Evolutionary conservation across 805 yeast species (phyloP).

Genomic region (Saturnispora diversa): DNA sequence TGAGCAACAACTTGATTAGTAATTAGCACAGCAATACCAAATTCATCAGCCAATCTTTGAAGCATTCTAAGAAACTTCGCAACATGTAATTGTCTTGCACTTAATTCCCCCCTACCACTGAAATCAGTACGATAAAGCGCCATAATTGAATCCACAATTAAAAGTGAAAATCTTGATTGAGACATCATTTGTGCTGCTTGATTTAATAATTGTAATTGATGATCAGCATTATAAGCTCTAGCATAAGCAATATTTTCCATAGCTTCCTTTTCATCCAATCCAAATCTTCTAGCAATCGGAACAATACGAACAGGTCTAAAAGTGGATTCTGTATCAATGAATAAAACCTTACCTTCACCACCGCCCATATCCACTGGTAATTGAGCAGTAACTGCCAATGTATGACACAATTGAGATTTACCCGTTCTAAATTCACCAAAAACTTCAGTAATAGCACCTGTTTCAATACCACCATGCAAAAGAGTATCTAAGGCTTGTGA

Average conservation of each 20-base stretch:
- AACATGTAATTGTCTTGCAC: slow-evolving; percentile 90
- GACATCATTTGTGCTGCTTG: slow-evolving; percentile 97
- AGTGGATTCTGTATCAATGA: slow-evolving; percentile 95
- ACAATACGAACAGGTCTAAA: slow-evolving; percentile 87
- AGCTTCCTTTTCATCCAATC: slow-evolving; percentile 88
- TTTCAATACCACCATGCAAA: slow-evolving; percentile 94
- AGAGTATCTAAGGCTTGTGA: slow-evolving; percentile 88
- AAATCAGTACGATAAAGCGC: slow-evolving; percentile 92
- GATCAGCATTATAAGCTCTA: slow-evolving; percentile 95
- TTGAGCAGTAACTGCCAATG: slow-evolving; percentile 94
- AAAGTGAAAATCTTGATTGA: slow-evolving; percentile 78
- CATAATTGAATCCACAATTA: slow-evolving; percentile 97
- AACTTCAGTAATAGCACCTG: slow-evolving; percentile 93
- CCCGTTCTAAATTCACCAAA: slow-evolving; percentile 98
- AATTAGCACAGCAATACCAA: slow-evolving; percentile 93
- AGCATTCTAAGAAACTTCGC: slow-evolving; percentile 87
- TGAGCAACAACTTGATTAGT: slow-evolving; percentile 97
- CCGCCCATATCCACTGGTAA: slow-evolving; percentile 96
- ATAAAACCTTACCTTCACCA: slow-evolving; percentile 95
- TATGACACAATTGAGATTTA: slow-evolving; percentile 93
- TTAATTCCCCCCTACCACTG: slow-evolving; percentile 90
- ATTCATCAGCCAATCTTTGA: slow-evolving; percentile 93
- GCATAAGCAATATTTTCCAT: slow-evolving; percentile 96
- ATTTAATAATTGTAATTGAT: slow-evolving; percentile 75
- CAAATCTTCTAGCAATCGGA: slow-evolving; percentile 85